These are phyloP conservation scores for Kalmusia sp. DNA, from an alignment of 2,329 filamentous ascomycete species.

Conservation along the genomic window DNA sequence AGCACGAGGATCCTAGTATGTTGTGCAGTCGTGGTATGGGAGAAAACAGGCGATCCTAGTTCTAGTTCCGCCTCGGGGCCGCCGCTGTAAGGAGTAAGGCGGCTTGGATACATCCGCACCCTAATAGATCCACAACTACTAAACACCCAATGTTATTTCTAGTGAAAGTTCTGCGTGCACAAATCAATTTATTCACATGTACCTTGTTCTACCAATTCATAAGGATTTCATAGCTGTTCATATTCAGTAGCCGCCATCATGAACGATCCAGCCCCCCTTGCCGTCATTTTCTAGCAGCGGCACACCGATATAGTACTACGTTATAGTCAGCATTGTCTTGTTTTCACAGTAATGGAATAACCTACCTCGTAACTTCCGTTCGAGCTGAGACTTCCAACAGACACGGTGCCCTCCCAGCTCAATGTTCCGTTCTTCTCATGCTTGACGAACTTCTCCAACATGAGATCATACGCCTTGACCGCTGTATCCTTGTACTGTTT, in stretches of 20 bases:
- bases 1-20: no score
- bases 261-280: slow-evolving; percentile 52
- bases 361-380: slow-evolving; percentile 59
- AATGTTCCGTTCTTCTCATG: slow-evolving; percentile 56
- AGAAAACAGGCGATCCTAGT: no score
- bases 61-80: no score
- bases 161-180: no score
- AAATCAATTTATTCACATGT: no score
- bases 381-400: slow-evolving; percentile 59
- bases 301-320: slow-evolving; percentile 48
- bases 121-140: no score
- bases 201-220: no score
- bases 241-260: slow-evolving; percentile 47
- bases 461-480: slow-evolving; percentile 52
- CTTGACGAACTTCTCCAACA: slow-evolving; percentile 56
- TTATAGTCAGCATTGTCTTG: slow-evolving; percentile 6
- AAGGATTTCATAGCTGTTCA: slow-evolving; percentile 17
- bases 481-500: slow-evolving; percentile 48
- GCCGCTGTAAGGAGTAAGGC: no score
- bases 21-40: no score
- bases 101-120: no score
- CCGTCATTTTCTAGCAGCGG: slow-evolving; percentile 45
- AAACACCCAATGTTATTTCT: no score
- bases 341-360: neutral
- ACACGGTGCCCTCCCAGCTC: slow-evolving; percentile 60